Evolutionary conservation across 2,329 filamentous ascomycete genomes (phyloP).

Genomic region (Phoma herbarum): DNA sequence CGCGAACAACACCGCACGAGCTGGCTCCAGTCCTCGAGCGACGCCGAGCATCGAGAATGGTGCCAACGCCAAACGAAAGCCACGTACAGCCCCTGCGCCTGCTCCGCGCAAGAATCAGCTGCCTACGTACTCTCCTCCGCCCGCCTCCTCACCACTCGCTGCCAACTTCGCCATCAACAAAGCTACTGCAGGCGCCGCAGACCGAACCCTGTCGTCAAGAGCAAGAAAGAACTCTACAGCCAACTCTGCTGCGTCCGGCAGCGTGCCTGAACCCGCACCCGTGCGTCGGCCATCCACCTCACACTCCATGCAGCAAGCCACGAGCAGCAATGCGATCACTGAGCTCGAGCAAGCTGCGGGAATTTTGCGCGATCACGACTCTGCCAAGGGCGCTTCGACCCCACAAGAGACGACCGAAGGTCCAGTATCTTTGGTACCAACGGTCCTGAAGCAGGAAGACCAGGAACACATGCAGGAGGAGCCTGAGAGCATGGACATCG

Average conservation of each 20-base stretch:
- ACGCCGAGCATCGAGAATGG: conserved; percentile 67
- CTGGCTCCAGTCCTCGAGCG: conserved; percentile 69
- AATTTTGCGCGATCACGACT: conserved; percentile 35
- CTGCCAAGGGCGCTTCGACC: conserved; percentile 38
- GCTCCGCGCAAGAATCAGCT: conserved; percentile 75
- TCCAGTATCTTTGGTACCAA: conserved; percentile 58
- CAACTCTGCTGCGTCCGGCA: conserved; percentile 56
- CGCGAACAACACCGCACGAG: conserved; percentile 51
- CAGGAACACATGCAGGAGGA: conserved; percentile 52
- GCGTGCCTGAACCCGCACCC: conserved; percentile 55
- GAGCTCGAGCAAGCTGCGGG: conserved; percentile 47
- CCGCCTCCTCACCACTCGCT: conserved; percentile 79
- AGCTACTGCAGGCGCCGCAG: conserved; percentile 52
- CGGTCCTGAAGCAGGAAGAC: conserved; percentile 60
- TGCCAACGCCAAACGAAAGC: conserved; percentile 69
- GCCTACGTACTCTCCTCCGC: conserved; percentile 71
- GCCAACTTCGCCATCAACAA: conserved; percentile 70
- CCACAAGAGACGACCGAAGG: conserved; percentile 43
- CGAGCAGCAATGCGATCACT: conserved; percentile 41
- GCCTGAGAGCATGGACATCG: conserved; percentile 51
- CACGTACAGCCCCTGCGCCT: conserved; percentile 71
- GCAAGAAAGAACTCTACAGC: conserved; percentile 74
- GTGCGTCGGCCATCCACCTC: conserved; percentile 49
- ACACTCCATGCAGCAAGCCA: conserved; percentile 43
- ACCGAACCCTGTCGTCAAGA: conserved; percentile 73